Evolutionary conservation across 495 filamentous ascomycete species (phyloP), one percentile per base, ranked within the genome.

Genomic region (Talaromyces liani): DNA sequence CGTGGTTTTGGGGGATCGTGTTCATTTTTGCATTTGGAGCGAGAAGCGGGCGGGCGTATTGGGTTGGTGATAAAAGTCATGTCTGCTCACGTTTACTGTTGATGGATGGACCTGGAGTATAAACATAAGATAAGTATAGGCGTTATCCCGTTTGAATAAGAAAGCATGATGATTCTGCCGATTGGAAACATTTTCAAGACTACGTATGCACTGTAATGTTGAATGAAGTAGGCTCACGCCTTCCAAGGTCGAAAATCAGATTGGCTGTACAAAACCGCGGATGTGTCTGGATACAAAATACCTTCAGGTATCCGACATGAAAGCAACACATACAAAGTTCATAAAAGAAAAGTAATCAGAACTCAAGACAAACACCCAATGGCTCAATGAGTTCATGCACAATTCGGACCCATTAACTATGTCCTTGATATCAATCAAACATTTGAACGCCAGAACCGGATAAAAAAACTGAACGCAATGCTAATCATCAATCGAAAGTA

Each of bases 21-120:
- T 58, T 36, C 6, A 36, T 18, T 34, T 20, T 33, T 58, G 45
- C 45, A 62, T 51, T 62, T 45, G 45, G 45, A 53, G 60, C 60
- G 60, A 51, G 45, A 47, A 62, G 25, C 8, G 16, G 41, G 22
- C 8, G 20, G 58, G 60, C 60, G 60, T 41, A 62, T 54, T 62
- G 47, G 60, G 14, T 62, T 34, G n/a, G 29, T 0, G 29, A 34
- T 34, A 49, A 20, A 49, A 20, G 7, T 49, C 18, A 18, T 45
- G 41, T 45, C 12, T 45, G 14, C 16, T 41, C 12, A 41, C 1
- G n/a, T 47, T 47, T 2, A 18, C 10, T 39, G 14, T 41, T 16
- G 14, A 16, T 41, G 36, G 36, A 41, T 41, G 14, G 36, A 16
- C 4, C 14, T 41, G 36, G 36, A 41, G 36, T 41, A 41, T 16